A percentile compares a stretch with the other conserved stretches of the same genome.
Conservation (phyloP, 1,284 basidiomycete species). For the Stereum hirsutum region DNA sequence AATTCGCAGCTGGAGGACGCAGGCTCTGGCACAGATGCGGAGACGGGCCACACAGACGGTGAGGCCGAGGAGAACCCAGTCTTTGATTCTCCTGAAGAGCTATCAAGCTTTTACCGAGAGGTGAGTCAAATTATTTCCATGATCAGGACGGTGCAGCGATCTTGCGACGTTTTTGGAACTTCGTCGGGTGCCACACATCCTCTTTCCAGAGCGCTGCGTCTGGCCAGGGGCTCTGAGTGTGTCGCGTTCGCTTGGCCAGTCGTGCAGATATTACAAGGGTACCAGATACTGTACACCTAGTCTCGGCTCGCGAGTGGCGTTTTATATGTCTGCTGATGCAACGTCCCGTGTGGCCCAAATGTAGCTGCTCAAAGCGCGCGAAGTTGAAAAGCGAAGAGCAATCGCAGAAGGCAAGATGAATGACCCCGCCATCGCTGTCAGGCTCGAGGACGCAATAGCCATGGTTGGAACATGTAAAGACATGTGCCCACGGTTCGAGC, state of each 20-base stretch:
- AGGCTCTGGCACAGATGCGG: conserved; percentile 14
- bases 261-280: no score
- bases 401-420: conserved; percentile 84
- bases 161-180: no score
- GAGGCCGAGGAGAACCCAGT: conserved; percentile 25
- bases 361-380: conserved; percentile 65
- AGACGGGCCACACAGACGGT: conserved; percentile 17
- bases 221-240: no score
- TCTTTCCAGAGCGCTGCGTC: no score
- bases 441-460: conserved; percentile 82
- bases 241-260: conserved; percentile 11
- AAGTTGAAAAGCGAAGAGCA: conserved; percentile 67
- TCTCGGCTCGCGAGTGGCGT: no score
- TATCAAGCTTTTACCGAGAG: conserved; percentile 59
- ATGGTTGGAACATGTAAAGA: conserved; percentile 86
- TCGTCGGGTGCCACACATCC: no score
- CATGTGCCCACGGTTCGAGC: conserved; percentile 94
- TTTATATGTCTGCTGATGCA: no score
- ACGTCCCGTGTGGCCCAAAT: no score
- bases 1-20: conserved; percentile 14
- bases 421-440: conserved; percentile 69
- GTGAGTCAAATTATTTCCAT: conserved; percentile 31
- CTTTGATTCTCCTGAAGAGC: conserved; percentile 46
- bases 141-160: no score
- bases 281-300: no score